Percentiles rank a stretch among this genome's conserved stretches.
Conservation (phyloP, 2,329 filamentous ascomycete genomes). For the Penicillium paneum region DNA sequence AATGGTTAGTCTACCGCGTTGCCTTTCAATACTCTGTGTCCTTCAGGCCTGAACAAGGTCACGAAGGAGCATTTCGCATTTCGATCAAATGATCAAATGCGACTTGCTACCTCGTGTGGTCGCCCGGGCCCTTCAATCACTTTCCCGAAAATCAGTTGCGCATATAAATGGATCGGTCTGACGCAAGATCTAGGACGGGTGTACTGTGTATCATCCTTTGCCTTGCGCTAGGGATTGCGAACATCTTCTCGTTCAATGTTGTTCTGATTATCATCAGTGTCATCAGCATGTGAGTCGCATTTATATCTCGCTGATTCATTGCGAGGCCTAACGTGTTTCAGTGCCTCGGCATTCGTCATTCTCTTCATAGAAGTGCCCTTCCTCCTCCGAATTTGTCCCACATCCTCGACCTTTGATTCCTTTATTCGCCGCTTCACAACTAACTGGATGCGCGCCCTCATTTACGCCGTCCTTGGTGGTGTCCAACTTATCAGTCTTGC, state of each 20-base stretch:
- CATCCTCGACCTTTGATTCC: constrained; percentile 80
- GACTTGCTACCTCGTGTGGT: background rate
- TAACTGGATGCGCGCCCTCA: constrained; percentile 91
- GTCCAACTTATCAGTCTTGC: constrained; percentile 82
- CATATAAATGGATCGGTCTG: constrained; percentile 9
- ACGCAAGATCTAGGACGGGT: constrained; percentile 38
- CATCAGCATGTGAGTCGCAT: constrained; percentile 52
- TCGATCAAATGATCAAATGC: background rate
- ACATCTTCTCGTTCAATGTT: constrained; percentile 60
- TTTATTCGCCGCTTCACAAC: constrained; percentile 90
- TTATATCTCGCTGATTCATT: constrained; percentile 8
- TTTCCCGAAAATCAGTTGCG: background rate
- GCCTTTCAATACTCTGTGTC: background rate
- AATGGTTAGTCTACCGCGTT: constrained; percentile 54
- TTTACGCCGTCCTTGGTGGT: constrained; percentile 76
- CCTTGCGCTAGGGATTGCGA: constrained; percentile 65
- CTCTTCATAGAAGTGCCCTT: constrained; percentile 89
- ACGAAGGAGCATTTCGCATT: background rate
- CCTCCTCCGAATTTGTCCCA: constrained; percentile 95
- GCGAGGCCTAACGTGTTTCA: constrained; percentile 50
- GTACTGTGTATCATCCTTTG: constrained; percentile 63
- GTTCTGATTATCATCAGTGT: constrained; percentile 61
- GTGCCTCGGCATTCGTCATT: constrained; percentile 68
- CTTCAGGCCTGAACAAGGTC: background rate
- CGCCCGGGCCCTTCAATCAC: background rate